Evolutionary conservation across 495 filamentous ascomycete genomes (phyloP).

Genomic region (Penicillium mononematosum): DNA sequence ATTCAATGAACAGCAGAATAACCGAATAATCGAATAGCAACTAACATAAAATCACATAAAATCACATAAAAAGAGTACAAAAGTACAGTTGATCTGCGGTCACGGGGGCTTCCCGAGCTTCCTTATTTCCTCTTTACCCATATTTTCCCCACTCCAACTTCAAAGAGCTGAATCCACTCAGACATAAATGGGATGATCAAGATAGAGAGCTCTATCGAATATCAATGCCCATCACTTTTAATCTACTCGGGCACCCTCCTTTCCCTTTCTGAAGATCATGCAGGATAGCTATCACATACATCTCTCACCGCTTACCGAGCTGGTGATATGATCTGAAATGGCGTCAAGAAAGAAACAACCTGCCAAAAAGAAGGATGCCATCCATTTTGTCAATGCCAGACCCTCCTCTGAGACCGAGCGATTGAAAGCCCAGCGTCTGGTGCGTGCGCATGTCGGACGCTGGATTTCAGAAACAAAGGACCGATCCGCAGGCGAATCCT

Average conservation of each 20-base stretch:
- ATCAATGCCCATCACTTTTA: neutral
- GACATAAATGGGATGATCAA: neutral
- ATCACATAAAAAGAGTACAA: neutral
- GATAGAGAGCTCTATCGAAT: neutral
- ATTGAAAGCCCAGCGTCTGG: constrained; percentile 31
- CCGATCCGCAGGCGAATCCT: constrained; percentile 16
- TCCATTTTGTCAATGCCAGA: constrained; percentile 44
- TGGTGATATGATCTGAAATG: constrained; percentile 20
- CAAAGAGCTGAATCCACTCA: too few relatives aligned
- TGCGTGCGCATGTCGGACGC: constrained; percentile 42
- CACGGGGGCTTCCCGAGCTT: neutral
- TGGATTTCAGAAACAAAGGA: constrained; percentile 46
- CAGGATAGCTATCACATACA: neutral
- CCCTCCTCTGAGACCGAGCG: constrained; percentile 37
- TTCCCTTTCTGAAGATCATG: neutral
- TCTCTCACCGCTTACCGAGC: neutral
- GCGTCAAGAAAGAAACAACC: constrained; percentile 27
- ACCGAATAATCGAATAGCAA: neutral
- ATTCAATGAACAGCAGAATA: neutral
- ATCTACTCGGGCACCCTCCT: neutral
- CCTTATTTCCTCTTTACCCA: neutral
- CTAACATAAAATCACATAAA: too few relatives aligned
- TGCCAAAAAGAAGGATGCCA: constrained; percentile 28
- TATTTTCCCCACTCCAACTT: neutral
- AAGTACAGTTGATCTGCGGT: neutral